phyloP scores from a whole-genome alignment of 2,329 filamentous ascomycete genomes.

The Penicillium sp. region DNA sequence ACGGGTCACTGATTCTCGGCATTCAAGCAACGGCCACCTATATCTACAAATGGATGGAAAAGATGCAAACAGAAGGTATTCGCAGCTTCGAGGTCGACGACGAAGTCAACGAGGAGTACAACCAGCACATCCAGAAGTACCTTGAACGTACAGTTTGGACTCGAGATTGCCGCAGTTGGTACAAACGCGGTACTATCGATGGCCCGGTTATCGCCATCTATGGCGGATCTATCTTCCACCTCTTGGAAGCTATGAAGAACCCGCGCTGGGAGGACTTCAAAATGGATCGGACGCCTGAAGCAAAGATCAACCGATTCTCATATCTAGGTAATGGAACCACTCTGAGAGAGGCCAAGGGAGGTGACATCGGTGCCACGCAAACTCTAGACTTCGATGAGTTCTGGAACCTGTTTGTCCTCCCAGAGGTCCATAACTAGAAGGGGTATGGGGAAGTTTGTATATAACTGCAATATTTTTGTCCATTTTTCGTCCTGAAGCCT shows the following conservation, averaged over 20 bases:
- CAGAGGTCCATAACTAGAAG: background rate
- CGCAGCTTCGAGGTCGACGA: background rate
- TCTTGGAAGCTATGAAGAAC: slow-evolving; percentile 17
- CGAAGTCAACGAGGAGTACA: background rate
- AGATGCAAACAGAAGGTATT: background rate
- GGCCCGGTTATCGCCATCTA: slow-evolving; percentile 52
- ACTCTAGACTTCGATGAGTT: background rate
- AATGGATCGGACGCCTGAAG: slow-evolving; percentile 48
- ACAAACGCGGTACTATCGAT: slow-evolving; percentile 42
- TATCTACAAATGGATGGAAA: slow-evolving; percentile 3
- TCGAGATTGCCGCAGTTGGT: background rate
- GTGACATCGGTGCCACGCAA: background rate
- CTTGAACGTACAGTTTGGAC: slow-evolving; percentile 2
- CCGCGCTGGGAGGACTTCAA: slow-evolving; percentile 60
- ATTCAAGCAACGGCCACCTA: background rate
- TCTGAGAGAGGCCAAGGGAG: background rate
- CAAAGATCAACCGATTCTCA: slow-evolving; percentile 43
- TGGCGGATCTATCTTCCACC: slow-evolving; percentile 18
- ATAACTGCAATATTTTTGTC: too few species aligned
- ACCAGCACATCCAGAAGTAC: background rate
- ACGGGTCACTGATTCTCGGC: background rate
- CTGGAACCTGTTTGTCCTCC: background rate
- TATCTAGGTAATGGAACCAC: slow-evolving; percentile 53
- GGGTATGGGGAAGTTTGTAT: background rate
- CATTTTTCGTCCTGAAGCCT: too few species aligned